Evolutionary conservation across 1,284 basidiomycete species (phyloP).

Genomic region (Moesziomyces sp.): DNA sequence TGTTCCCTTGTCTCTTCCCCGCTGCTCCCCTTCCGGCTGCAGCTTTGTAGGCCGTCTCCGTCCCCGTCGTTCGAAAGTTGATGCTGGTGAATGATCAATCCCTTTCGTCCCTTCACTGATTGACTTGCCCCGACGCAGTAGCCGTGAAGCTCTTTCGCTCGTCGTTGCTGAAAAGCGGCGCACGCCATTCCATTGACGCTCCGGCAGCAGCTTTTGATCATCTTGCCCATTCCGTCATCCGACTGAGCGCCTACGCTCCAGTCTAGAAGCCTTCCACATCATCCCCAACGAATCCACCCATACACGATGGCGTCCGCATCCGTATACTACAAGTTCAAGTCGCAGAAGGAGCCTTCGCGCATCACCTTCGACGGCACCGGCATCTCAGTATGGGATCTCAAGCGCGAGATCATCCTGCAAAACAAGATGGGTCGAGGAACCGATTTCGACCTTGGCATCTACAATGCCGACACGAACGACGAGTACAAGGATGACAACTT

Average conservation of each 20-base stretch:
- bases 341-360: conserved; percentile 90
- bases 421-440: conserved; percentile 95
- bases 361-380: conserved; percentile 98
- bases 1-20: conserved; percentile 1
- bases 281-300: not conserved
- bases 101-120: conserved; percentile 39
- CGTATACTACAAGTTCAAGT: conserved; percentile 98
- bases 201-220: not conserved
- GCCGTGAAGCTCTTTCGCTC: conserved; percentile 11
- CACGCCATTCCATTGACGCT: not conserved
- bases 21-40: conserved; percentile 1
- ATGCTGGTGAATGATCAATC: conserved; percentile 53
- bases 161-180: not conserved
- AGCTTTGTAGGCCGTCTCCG: conserved; percentile 23
- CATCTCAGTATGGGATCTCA: conserved; percentile 98
- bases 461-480: conserved; percentile 68
- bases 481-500: conserved; percentile 92
- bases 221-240: not conserved
- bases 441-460: conserved; percentile 93
- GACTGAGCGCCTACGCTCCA: no score
- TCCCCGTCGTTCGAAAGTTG: conserved; percentile 23
- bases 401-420: conserved; percentile 95
- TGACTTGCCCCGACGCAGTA: conserved; percentile 26
- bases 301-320: conserved; percentile 64
- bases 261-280: not conserved